A percentile compares a stretch with the other conserved stretches of the same genome.
phyloP scores from a whole-genome alignment of 2,329 filamentous ascomycete genomes.

The Paecilomyces fulvus region DNA sequence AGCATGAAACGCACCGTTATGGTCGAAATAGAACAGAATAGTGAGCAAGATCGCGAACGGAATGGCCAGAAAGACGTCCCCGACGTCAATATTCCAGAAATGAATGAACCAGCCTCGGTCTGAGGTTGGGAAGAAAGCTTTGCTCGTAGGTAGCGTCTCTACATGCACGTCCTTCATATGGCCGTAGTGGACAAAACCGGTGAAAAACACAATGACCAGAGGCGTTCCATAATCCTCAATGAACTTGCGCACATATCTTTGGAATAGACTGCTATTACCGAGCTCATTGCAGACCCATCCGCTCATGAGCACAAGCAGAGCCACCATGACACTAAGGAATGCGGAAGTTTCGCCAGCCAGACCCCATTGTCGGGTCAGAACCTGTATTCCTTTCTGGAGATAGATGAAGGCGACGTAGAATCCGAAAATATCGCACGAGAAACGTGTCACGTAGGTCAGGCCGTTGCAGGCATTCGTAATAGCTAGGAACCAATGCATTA shows the following conservation, averaged over 20 bases:
- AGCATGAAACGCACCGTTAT: constrained; percentile 56
- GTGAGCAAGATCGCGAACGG: constrained; percentile 79
- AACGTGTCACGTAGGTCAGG: constrained; percentile 81
- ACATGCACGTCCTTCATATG: constrained; percentile 66
- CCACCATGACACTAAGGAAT: constrained; percentile 69
- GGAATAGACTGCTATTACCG: constrained; percentile 63
- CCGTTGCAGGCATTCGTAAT: constrained; percentile 80
- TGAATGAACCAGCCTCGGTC: constrained; percentile 68
- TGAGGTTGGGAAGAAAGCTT: constrained; percentile 68
- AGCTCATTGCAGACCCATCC: constrained; percentile 67
- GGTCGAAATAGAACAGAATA: constrained; percentile 82
- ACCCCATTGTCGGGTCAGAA: constrained; percentile 65
- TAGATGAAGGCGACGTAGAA: constrained; percentile 93
- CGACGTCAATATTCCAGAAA: constrained; percentile 69
- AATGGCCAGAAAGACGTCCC: constrained; percentile 73
- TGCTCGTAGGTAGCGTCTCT: constrained; percentile 64
- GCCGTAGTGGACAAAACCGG: constrained; percentile 78
- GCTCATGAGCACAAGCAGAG: constrained; percentile 67
- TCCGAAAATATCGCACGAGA: constrained; percentile 88
- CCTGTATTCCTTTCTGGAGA: constrained; percentile 82
- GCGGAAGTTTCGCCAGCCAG: constrained; percentile 51
- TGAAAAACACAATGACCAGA: constrained; percentile 76
- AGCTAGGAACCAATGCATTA: constrained; percentile 78
- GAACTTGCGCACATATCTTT: constrained; percentile 68
- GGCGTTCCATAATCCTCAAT: constrained; percentile 86